Evolutionary conservation across 2,329 filamentous ascomycete species (phyloP).

Genomic region (Fusarium floridanum): DNA sequence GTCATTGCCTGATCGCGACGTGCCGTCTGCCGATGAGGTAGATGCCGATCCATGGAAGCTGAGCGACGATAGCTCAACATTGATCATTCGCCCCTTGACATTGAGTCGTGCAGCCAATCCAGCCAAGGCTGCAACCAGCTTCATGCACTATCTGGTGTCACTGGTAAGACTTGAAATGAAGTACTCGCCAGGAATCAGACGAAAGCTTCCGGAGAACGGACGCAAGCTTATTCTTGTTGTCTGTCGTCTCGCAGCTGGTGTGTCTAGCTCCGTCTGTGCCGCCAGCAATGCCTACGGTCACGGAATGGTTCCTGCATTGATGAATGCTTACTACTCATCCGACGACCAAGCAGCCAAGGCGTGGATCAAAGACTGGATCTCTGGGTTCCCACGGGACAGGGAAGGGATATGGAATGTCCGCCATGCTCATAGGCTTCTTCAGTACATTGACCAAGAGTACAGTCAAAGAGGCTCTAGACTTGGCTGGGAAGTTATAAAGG

Average conservation of each 20-base stretch:
- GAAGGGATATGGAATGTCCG: slow-evolving; percentile 38
- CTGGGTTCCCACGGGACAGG: slow-evolving; percentile 7
- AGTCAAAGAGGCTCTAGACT: slow-evolving; percentile 8
- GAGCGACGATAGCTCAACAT: not conserved
- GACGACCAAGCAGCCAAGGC: slow-evolving; percentile 1
- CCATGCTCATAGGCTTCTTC: slow-evolving; percentile 25
- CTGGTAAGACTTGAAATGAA: slow-evolving; percentile 28
- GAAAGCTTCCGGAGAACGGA: not conserved
- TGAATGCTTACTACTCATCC: slow-evolving; percentile 31
- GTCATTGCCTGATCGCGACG: not conserved
- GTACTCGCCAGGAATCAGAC: slow-evolving; percentile 9
- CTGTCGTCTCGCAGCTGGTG: slow-evolving; percentile 27
- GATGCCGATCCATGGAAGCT: not conserved
- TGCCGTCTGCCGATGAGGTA: slow-evolving; percentile 8
- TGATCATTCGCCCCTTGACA: slow-evolving; percentile 2
- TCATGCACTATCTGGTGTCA: slow-evolving; percentile 29
- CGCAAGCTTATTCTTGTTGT: slow-evolving; percentile 4
- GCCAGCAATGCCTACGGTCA: slow-evolving; percentile 34
- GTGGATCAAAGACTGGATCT: slow-evolving; percentile 34
- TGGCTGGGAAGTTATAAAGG: slow-evolving; percentile 28
- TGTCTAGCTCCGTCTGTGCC: slow-evolving; percentile 15
- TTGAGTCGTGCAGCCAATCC: slow-evolving; percentile 1
- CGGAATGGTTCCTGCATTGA: slow-evolving; percentile 33
- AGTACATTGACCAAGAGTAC: slow-evolving; percentile 32
- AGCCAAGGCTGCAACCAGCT: slow-evolving; percentile 30